Evolutionary conservation across 768 basidiomycete genomes (phyloP).

Genomic region (Lactifluus echinatus): DNA sequence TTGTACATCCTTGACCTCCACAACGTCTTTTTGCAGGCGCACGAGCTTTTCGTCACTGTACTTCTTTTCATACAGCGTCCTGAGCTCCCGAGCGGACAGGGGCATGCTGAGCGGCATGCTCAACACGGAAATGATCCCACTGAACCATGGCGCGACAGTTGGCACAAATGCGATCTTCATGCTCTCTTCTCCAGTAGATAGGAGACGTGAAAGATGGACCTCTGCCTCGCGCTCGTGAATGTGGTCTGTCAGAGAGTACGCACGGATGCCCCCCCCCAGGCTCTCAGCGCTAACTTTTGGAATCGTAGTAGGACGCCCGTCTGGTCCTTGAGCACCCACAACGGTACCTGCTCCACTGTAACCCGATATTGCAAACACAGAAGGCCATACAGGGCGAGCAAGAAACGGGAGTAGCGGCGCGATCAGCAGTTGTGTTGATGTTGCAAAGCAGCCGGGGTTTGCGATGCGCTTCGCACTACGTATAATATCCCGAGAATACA

Average conservation of each 20-base stretch:
- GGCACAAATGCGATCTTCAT: conserved; percentile 81
- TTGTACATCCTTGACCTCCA: conserved; percentile 65
- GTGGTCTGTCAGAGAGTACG: conserved; percentile 92
- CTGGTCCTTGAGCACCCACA: conserved; percentile 48
- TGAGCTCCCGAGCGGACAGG: conserved; percentile 65
- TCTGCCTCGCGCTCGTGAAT: conserved; percentile 98
- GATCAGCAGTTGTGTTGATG: conserved; percentile 83
- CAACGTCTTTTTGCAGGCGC: conserved; percentile 56
- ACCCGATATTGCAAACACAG: conserved; percentile 88
- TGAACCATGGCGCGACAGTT: conserved; percentile 88
- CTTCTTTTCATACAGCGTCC: conserved; percentile 62
- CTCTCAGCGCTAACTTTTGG: conserved; percentile 78
- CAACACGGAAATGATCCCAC: conserved; percentile 84
- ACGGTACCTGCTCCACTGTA: conserved; percentile 94
- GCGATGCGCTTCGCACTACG: conserved; percentile 77
- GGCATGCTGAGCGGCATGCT: conserved; percentile 68
- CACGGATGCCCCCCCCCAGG: conserved; percentile 65
- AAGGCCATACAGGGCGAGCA: conserved; percentile 51
- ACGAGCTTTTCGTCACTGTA: conserved; percentile 74
- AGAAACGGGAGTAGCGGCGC: conserved; percentile 80
- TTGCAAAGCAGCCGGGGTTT: conserved; percentile 97
- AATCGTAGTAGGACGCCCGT: conserved; percentile 62
- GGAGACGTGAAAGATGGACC: conserved; percentile 64
- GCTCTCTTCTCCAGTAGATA: conserved; percentile 28
- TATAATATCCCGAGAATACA: conserved; percentile 70